Evolutionary conservation across 805 yeast species (phyloP).

Genomic region (Wickerhamiella sergipiensis): DNA sequence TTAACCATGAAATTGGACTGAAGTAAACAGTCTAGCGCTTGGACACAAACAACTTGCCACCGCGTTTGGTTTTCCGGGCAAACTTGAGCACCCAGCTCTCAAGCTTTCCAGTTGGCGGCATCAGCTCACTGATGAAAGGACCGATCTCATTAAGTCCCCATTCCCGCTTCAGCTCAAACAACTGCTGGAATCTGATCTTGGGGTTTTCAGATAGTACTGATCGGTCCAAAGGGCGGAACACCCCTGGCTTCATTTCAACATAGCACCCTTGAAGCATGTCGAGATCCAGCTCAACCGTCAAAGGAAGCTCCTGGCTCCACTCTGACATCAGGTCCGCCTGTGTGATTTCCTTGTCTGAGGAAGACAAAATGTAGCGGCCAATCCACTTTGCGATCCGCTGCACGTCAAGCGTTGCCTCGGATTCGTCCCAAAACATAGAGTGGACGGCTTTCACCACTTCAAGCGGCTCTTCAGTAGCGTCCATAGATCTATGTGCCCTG

Average conservation of each 20-base stretch:
- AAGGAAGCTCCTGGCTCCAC: slow-evolving; percentile 32
- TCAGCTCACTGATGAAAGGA: slow-evolving; percentile 51
- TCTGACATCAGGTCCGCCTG: slow-evolving; percentile 30
- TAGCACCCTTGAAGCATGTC: slow-evolving; percentile 41
- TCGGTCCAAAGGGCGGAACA: slow-evolving; percentile 41
- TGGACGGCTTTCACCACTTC: slow-evolving; percentile 39
- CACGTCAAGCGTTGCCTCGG: slow-evolving; percentile 30
- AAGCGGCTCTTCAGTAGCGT: slow-evolving; percentile 23
- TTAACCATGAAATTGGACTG: no score
- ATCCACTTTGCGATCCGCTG: slow-evolving; percentile 42
- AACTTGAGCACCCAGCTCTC: slow-evolving; percentile 35
- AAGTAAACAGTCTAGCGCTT: no score
- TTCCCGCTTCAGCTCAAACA: slow-evolving; percentile 39
- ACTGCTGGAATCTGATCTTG: slow-evolving; percentile 33
- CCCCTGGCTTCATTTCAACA: slow-evolving; percentile 32
- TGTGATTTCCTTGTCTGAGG: slow-evolving; percentile 23
- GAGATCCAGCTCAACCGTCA: slow-evolving; percentile 47
- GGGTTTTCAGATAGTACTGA: slow-evolving; percentile 36
- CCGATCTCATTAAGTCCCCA: slow-evolving; percentile 53
- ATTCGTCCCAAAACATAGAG: slow-evolving; percentile 29
- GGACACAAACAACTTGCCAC: slow-evolving; percentile 29
- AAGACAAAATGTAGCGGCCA: slow-evolving; percentile 40
- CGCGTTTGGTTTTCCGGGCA: slow-evolving; percentile 39
- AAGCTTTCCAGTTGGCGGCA: slow-evolving; percentile 35
- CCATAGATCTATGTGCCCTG: background rate